phyloP scores from a whole-genome alignment of 2,329 filamentous ascomycete species.

The Scytalidium lignicola region DNA sequence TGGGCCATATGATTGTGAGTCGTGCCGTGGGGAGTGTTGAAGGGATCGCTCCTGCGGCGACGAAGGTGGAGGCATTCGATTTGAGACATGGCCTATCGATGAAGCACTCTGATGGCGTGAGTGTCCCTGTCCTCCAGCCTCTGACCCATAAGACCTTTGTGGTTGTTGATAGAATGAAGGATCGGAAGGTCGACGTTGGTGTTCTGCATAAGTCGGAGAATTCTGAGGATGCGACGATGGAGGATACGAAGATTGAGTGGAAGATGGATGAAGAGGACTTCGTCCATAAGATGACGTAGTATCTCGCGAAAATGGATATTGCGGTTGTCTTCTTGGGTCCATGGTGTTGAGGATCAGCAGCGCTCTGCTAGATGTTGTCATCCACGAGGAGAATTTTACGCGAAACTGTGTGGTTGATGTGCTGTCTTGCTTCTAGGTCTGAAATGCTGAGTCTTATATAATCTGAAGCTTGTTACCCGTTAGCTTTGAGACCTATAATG shows the following conservation, averaged over 20 bases:
- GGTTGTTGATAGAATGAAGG: constrained; percentile 23
- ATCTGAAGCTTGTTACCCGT: not conserved
- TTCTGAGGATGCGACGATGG: constrained; percentile 25
- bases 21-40: constrained; percentile 23
- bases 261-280: constrained; percentile 22
- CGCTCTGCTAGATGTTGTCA: not conserved
- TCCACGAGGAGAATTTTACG: not conserved
- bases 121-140: constrained; percentile 22
- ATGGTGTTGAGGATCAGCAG: constrained; percentile 16
- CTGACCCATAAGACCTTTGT: constrained; percentile 23
- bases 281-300: constrained; percentile 27
- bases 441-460: not conserved
- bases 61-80: constrained; percentile 43
- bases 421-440: not conserved
- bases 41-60: constrained; percentile 40
- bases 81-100: constrained; percentile 26
- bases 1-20: constrained; percentile 28
- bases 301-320: constrained; percentile 26
- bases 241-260: constrained; percentile 22
- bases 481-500: not conserved
- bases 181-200: constrained; percentile 29
- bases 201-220: constrained; percentile 23
- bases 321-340: constrained; percentile 28
- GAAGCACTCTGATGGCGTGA: constrained; percentile 27
- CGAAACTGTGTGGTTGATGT: not conserved